These are phyloP conservation scores for Ustilago bromivora DNA, from an alignment of 1,284 basidiomycete genomes.

Conservation along the genomic window DNA sequence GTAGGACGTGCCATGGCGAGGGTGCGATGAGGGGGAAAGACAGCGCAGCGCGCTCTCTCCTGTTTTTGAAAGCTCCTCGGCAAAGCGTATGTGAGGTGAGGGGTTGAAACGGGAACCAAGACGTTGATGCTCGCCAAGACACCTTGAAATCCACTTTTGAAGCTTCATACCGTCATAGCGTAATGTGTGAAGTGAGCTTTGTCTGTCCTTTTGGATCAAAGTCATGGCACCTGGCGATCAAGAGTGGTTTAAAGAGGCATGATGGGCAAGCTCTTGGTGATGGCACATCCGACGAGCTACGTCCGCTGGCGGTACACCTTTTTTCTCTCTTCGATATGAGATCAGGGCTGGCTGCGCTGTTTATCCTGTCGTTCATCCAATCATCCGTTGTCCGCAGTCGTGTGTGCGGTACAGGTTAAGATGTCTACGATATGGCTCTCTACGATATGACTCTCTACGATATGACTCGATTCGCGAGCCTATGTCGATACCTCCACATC, in stretches of 20 bases:
- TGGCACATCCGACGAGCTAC: conserved; percentile 3
- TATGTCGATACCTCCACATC: background rate
- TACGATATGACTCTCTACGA: background rate
- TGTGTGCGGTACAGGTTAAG: background rate
- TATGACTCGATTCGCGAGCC: background rate
- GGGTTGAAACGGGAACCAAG: background rate
- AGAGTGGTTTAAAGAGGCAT: too few relatives aligned
- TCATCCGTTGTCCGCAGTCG: background rate
- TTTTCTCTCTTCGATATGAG: background rate
- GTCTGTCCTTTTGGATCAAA: background rate
- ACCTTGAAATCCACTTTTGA: background rate
- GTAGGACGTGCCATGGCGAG: background rate
- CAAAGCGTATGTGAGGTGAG: background rate
- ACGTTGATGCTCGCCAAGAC: conserved; percentile 1
- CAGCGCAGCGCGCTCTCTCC: background rate
- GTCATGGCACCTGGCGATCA: too few relatives aligned
- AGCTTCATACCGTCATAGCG: background rate
- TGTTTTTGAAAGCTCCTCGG: background rate
- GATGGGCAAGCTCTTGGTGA: background rate
- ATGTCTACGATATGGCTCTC: background rate
- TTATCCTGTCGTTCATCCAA: background rate
- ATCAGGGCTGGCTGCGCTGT: background rate
- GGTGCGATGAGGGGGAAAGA: background rate
- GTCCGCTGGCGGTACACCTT: background rate
- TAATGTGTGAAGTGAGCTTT: background rate